Conservation (phyloP, 1,284 basidiomycete species). For the Athelia sp. region DNA sequence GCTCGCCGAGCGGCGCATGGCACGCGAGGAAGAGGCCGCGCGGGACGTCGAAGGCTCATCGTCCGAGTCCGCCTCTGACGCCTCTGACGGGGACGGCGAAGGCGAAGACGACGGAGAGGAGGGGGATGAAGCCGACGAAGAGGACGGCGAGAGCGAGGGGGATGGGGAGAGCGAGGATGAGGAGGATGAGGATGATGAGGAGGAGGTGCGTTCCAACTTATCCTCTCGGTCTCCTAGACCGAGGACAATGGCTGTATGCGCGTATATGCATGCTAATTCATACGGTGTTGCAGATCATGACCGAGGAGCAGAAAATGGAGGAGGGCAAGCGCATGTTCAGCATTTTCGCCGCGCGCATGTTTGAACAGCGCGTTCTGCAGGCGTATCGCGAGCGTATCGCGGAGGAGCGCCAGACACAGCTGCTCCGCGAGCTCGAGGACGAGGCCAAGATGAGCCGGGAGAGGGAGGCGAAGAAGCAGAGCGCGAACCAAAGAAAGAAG, state of each 20-base stretch:
- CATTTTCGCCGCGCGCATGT: constrained; percentile 99
- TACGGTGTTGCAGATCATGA: constrained; percentile 37
- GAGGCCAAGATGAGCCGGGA: constrained; percentile 80
- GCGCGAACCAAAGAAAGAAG: constrained; percentile 98
- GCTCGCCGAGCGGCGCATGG: constrained; percentile 90
- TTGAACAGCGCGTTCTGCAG: constrained; percentile 94
- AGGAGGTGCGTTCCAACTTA: constrained; percentile 40
- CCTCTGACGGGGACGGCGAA: constrained; percentile 36
- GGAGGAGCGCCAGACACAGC: constrained; percentile 82
- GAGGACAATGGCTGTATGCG: too few relatives aligned
- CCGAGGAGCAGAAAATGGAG: constrained; percentile 93
- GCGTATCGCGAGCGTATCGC: constrained; percentile 92
- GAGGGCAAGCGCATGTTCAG: constrained; percentile 99
- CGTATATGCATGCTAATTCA: too few relatives aligned
- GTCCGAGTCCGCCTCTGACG: constrained; percentile 47
- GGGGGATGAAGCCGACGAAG: constrained; percentile 29
- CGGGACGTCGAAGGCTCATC: constrained; percentile 66
- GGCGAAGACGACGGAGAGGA: constrained; percentile 36
- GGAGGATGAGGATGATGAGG: constrained; percentile 33
- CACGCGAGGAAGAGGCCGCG: constrained; percentile 88
- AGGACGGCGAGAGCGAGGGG: constrained; percentile 37
- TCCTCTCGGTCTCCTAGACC: not conserved
- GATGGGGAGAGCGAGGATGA: constrained; percentile 31
- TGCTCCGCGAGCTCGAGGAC: constrained; percentile 86
- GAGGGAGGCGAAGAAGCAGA: constrained; percentile 90